Evolutionary conservation across 2,329 filamentous ascomycete species (phyloP).

Genomic region (Talaromyces sp.): DNA sequence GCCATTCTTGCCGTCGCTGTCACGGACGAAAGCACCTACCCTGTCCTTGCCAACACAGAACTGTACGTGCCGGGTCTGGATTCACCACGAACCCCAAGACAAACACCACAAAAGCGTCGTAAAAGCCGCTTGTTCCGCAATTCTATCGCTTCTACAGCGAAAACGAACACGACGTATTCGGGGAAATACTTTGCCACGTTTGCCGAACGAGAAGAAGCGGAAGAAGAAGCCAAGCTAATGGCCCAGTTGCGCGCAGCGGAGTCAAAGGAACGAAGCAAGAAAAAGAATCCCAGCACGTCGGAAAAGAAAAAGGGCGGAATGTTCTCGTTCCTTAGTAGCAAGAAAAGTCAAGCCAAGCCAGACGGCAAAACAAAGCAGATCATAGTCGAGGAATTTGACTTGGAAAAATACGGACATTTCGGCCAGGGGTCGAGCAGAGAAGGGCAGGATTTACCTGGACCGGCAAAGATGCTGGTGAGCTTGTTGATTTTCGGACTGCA

Average conservation of each 20-base stretch:
- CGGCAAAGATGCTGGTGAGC: conserved; percentile 34
- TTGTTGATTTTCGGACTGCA: conserved; percentile 39
- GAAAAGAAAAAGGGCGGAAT: conserved; percentile 13
- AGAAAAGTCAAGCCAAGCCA: conserved; percentile 7
- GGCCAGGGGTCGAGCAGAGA: conserved; percentile 34
- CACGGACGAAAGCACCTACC: conserved; percentile 41
- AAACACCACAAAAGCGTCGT: background rate
- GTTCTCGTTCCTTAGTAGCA: conserved; percentile 4
- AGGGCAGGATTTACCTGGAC: conserved; percentile 39
- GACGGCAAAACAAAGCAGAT: conserved; percentile 31
- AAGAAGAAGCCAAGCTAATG: conserved; percentile 37
- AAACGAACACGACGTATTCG: conserved; percentile 22
- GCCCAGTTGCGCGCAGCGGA: conserved; percentile 29
- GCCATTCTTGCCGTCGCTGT: conserved; percentile 46
- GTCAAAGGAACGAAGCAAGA: conserved; percentile 20
- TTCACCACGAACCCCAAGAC: conserved; percentile 15
- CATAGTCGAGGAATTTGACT: conserved; percentile 43
- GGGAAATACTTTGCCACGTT: conserved; percentile 36
- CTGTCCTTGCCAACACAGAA: conserved; percentile 37
- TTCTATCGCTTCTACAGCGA: conserved; percentile 19
- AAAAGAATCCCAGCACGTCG: conserved; percentile 7
- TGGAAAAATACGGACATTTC: conserved; percentile 45
- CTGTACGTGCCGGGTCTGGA: conserved; percentile 25
- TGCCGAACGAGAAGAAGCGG: conserved; percentile 43
- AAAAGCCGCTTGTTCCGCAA: conserved; percentile 4